Conservation (phyloP, 108 stramenopile species). For the Fragilaria radians region DNA sequence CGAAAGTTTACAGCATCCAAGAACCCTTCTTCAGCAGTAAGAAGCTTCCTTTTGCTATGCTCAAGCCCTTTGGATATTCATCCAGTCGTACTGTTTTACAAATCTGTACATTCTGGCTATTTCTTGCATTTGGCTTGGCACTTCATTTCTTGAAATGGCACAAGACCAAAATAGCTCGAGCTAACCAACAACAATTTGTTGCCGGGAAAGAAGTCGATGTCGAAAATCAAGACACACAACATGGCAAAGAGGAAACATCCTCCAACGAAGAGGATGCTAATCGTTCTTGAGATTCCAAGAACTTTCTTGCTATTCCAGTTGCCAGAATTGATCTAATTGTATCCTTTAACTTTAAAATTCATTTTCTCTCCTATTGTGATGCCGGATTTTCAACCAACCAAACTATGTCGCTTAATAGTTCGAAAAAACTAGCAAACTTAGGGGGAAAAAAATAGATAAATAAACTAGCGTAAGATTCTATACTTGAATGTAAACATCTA, state of each 20-base stretch:
- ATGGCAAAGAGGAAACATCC: not conserved
- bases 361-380: too few relatives aligned
- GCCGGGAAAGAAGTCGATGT: conserved; percentile 23
- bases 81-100: conserved; percentile 56
- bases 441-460: too few relatives aligned
- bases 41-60: conserved; percentile 60
- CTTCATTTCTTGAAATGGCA: conserved; percentile 47
- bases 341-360: too few relatives aligned
- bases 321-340: too few relatives aligned
- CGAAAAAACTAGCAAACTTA: too few relatives aligned
- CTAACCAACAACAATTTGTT: conserved; percentile 1
- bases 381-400: too few relatives aligned
- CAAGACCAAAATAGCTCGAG: conserved; percentile 5
- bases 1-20: conserved; percentile 41
- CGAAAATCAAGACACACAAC: not conserved
- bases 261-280: not conserved
- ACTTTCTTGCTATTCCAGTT: too few relatives aligned
- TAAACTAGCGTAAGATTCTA: too few relatives aligned
- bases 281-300: too few relatives aligned
- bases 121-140: conserved; percentile 32
- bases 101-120: conserved; percentile 56
- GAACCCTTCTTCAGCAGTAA: conserved; percentile 46
- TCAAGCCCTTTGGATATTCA: conserved; percentile 80
- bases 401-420: too few relatives aligned
- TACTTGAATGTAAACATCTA: too few relatives aligned